Evolutionary conservation across 2,329 filamentous ascomycete genomes (phyloP), one percentile per base, ranked within the genome.

Genomic region (Microcyclospora pomicola): DNA sequence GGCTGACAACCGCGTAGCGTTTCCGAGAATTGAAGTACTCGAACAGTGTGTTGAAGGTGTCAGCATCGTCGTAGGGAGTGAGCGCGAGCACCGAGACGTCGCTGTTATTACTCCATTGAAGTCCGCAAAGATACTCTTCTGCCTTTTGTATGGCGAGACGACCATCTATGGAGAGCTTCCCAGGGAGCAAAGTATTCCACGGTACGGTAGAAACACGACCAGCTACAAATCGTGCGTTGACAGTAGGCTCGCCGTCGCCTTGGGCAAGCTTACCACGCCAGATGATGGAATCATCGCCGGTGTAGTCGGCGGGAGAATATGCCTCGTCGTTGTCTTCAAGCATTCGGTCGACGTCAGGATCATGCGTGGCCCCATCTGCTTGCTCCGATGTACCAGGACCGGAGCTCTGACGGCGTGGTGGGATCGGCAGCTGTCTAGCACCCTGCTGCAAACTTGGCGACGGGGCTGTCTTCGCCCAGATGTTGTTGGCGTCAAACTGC

Each of bases 291-390:
- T 81, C 79, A 46, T 88, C 73, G 2, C 69, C 75, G 1, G 72
- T 66, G 43, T 79, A 75, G 44, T 91, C 84, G 2, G 77, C 78
- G 0, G 86, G 84, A 0, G 83, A 87, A 56, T 93, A 93, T 11
- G 81, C 74, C 34, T 82, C 82, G 19, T 79, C 82, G 42, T 94
- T 77, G 42, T 82, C 85, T 51, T 87, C 75, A 6, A 96, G 72
- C 49, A 98, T 68, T 31, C 85, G 76, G 57, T 98, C 91, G 14
- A 98, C 83, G 42, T 96, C 91, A 2, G 82, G 74, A 58, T 98
- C 88, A 11, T 82, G 75, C 12, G 75, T 80, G 1, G 79, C 72
- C 1, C 77, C 74, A 39, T 66, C 62, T 5, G 51, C 52, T 15
- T 52, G 47, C 59, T 62, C 41, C 53, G 43, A 24, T 43, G 40